phyloP scores from a whole-genome alignment of 345 rosid species.

The Populus alba region DNA sequence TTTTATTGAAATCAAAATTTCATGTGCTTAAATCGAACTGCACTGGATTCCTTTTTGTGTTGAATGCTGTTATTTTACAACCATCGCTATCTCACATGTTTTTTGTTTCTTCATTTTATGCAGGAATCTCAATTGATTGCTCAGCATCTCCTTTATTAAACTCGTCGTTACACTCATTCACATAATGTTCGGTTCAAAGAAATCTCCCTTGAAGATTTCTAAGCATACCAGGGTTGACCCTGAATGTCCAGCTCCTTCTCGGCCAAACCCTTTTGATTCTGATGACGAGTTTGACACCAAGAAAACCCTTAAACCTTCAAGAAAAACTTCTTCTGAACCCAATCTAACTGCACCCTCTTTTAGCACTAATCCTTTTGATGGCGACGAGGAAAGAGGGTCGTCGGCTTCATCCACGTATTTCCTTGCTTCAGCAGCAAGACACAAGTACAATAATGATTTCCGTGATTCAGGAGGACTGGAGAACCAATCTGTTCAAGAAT shows the following conservation, averaged over 20 bases:
- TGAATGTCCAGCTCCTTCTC: slow-evolving; percentile 33
- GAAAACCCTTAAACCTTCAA: slow-evolving; percentile 46
- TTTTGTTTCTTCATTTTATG: slow-evolving; percentile 19
- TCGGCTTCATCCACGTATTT: slow-evolving; percentile 41
- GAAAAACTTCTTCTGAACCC: slow-evolving; percentile 62
- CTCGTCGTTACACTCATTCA: slow-evolving; percentile 2
- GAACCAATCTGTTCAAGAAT: slow-evolving; percentile 83
- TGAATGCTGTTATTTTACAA: neutral
- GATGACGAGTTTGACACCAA: slow-evolving; percentile 58
- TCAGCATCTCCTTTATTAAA: slow-evolving; percentile 14
- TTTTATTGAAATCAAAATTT: neutral
- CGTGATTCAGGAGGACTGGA: slow-evolving; percentile 79
- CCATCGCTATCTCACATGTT: slow-evolving; percentile 11
- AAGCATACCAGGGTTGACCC: slow-evolving; percentile 58
- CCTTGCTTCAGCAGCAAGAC: slow-evolving; percentile 34
- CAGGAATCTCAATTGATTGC: slow-evolving; percentile 30
- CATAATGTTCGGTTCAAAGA: slow-evolving; percentile 67
- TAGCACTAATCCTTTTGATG: slow-evolving; percentile 58
- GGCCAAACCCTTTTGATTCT: slow-evolving; percentile 78
- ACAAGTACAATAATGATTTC: slow-evolving; percentile 75
- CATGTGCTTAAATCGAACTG: neutral
- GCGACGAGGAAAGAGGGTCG: slow-evolving; percentile 28
- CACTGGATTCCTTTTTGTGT: neutral
- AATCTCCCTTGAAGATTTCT: slow-evolving; percentile 54
- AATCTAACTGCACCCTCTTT: slow-evolving; percentile 29